Conservation (phyloP, 768 basidiomycete genomes). For the Suillus discolor region DNA sequence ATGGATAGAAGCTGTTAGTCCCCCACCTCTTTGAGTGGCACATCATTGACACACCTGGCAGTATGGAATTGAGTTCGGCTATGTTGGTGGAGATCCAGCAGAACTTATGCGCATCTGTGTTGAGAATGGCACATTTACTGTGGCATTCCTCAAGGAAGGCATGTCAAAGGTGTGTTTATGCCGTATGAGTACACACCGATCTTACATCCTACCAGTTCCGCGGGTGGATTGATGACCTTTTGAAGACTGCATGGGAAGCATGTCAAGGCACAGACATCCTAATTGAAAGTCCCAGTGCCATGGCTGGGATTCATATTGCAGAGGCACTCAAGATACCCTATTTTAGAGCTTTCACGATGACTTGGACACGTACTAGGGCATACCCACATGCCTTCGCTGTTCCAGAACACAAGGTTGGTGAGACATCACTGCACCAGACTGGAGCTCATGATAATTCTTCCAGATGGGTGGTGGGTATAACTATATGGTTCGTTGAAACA, state of each 20-base stretch:
- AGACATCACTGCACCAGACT: conserved; percentile 6
- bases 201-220: conserved; percentile 66
- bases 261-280: conserved; percentile 94
- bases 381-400: conserved; percentile 99
- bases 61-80: conserved; percentile 96
- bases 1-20: conserved; percentile 91
- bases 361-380: conserved; percentile 95
- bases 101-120: conserved; percentile 98
- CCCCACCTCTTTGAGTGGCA: conserved; percentile 4
- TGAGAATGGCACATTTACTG: conserved; percentile 97
- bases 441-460: conserved; percentile 19
- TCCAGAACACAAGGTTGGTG: conserved; percentile 83
- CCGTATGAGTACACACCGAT: conserved; percentile 5
- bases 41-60: conserved; percentile 32
- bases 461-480: conserved; percentile 98
- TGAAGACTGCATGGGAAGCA: conserved; percentile 94
- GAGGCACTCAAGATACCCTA: conserved; percentile 94
- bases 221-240: conserved; percentile 95
- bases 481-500: conserved; percentile 76
- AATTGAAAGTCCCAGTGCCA: conserved; percentile 94
- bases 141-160: conserved; percentile 91
- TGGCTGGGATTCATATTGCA: conserved; percentile 97
- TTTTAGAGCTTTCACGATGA: conserved; percentile 97
- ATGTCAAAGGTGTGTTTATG: conserved; percentile 68
- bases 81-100: conserved; percentile 95